Percentiles rank a stretch among this genome's conserved stretches.
phyloP scores from a whole-genome alignment of 2,329 filamentous ascomycete genomes.

The Fusarium cicatricum region DNA sequence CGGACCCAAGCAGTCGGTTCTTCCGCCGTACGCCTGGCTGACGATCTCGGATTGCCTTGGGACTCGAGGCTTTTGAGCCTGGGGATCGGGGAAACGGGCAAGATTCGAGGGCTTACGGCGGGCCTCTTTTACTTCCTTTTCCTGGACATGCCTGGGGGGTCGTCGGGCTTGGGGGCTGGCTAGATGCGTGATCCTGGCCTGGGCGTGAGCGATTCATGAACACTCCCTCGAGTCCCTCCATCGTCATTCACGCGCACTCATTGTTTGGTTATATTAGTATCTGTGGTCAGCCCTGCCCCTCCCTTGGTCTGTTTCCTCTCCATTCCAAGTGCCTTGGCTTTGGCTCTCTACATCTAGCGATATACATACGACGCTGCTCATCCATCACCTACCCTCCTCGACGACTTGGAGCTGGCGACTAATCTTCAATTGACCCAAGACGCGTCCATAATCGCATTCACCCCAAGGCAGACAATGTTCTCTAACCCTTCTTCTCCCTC shows the following conservation, averaged over 20 bases:
- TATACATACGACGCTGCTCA: not conserved
- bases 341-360: too few relatives aligned
- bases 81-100: too few relatives aligned
- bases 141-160: conserved; percentile 8
- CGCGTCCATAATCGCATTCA: not conserved
- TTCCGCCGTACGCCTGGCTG: conserved; percentile 13
- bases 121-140: too few relatives aligned
- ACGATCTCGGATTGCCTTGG: not conserved
- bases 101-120: too few relatives aligned
- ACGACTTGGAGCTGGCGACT: not conserved
- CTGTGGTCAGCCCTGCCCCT: conserved; percentile 23
- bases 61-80: too few relatives aligned
- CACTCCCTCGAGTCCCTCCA: conserved; percentile 35
- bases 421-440: not conserved
- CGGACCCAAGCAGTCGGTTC: conserved; percentile 42
- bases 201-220: conserved; percentile 16
- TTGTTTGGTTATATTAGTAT: conserved; percentile 39
- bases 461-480: conserved; percentile 13
- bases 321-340: not conserved
- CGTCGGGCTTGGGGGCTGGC: conserved; percentile 14
- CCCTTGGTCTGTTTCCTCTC: conserved; percentile 1
- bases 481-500: conserved; percentile 2
- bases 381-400: not conserved
- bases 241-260: conserved; percentile 27
- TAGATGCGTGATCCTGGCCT: conserved; percentile 11